These are phyloP conservation scores for Wickerhamomyces sydowiorum DNA, from an alignment of 805 yeast genomes.

Conservation along the genomic window DNA sequence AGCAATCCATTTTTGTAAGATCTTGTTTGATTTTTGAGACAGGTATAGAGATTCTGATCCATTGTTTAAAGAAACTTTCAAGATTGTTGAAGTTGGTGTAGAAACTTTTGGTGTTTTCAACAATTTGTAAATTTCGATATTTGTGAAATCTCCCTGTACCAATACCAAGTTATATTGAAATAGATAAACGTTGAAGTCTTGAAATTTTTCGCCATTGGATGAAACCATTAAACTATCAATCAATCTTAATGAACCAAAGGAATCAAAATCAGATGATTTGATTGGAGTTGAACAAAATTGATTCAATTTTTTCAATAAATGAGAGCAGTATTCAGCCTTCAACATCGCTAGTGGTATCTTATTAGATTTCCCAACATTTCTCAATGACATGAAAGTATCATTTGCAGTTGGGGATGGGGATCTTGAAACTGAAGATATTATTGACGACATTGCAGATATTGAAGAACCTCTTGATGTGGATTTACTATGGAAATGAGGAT, in stretches of 20 bases:
- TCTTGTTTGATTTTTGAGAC: constrained; percentile 22
- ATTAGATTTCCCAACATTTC: background rate
- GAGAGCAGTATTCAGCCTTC: constrained; percentile 13
- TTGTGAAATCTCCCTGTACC: constrained; percentile 7
- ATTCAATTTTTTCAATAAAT: constrained; percentile 6
- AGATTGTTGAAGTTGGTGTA: constrained; percentile 18
- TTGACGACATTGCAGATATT: constrained; percentile 22
- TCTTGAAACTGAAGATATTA: constrained; percentile 22
- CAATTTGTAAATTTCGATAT: constrained; percentile 2
- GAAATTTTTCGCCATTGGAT: constrained; percentile 20
- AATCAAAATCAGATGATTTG: constrained; percentile 23
- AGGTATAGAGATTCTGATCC: constrained; percentile 18
- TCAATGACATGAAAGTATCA: constrained; percentile 1
- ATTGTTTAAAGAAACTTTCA: constrained; percentile 12
- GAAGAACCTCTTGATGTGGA: constrained; percentile 23
- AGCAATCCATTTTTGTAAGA: constrained; percentile 36
- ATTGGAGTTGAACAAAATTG: constrained; percentile 14
- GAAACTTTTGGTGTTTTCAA: constrained; percentile 7
- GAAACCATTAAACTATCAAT: constrained; percentile 30
- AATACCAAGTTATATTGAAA: constrained; percentile 22
- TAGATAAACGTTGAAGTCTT: constrained; percentile 26
- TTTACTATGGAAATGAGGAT: constrained; percentile 2
- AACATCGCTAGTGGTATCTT: constrained; percentile 13
- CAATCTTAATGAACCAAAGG: constrained; percentile 29
- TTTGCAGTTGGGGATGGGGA: constrained; percentile 17